These are phyloP conservation scores for Gnomoniopsis smithogilvyi DNA, from an alignment of 2,329 filamentous ascomycete genomes.

Conservation along the genomic window DNA sequence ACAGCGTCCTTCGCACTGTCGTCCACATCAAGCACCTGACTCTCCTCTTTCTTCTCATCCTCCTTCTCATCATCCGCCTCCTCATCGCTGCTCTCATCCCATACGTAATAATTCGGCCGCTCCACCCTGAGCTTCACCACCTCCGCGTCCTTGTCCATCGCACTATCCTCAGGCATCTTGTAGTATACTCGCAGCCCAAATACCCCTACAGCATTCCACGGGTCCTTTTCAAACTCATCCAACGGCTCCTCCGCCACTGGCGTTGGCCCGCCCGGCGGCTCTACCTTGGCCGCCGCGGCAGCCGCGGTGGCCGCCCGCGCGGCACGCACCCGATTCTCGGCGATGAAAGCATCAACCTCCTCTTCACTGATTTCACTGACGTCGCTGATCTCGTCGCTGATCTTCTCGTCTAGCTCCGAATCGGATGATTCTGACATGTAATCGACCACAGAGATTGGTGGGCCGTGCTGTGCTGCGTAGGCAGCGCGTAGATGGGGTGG, in stretches of 20 bases:
- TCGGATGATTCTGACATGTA: neutral
- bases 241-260: constrained; percentile 36
- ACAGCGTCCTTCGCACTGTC: constrained; percentile 29
- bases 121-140: constrained; percentile 27
- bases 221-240: constrained; percentile 49
- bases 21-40: constrained; percentile 28
- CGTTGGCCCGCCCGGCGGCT: no score
- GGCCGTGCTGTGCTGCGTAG: neutral
- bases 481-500: constrained; percentile 3
- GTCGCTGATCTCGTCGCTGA: constrained; percentile 21
- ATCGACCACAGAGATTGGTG: neutral
- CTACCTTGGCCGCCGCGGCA: neutral
- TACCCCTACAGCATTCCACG: constrained; percentile 62
- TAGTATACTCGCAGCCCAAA: constrained; percentile 59
- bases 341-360: constrained; percentile 25
- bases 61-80: constrained; percentile 27
- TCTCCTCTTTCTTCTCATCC: constrained; percentile 13
- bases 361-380: constrained; percentile 27
- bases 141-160: constrained; percentile 12
- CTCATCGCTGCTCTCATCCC: constrained; percentile 18
- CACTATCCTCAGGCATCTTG: constrained; percentile 28
- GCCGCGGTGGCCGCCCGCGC: constrained; percentile 9
- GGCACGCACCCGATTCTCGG: neutral
- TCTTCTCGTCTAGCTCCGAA: constrained; percentile 11
- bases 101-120: constrained; percentile 22